A percentile compares a stretch with the other conserved stretches of the same genome.
Conservation (phyloP, 805 yeast species). For the Ogataea naganishii region DNA sequence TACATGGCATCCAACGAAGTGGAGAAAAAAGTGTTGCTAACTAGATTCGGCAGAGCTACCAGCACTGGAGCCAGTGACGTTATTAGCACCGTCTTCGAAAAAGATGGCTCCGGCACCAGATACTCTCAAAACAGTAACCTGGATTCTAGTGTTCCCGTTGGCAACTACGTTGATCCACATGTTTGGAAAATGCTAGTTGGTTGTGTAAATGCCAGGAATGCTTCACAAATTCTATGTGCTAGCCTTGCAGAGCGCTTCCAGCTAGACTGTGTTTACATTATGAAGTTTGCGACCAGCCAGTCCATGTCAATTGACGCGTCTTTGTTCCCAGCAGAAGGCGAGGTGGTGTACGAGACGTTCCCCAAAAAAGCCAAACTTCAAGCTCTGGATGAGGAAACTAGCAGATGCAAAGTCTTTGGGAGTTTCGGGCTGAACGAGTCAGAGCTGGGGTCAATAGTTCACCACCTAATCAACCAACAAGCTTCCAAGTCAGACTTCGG, state of each 20-base stretch:
- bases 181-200: conserved; percentile 28
- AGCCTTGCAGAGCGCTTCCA: conserved; percentile 24
- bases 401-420: conserved; percentile 39
- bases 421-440: conserved; percentile 21
- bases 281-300: conserved; percentile 45
- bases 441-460: conserved; percentile 11
- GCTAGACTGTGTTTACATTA: conserved; percentile 37
- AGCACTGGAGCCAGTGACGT: conserved; percentile 26
- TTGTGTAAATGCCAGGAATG: conserved; percentile 33
- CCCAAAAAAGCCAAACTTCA: conserved; percentile 28
- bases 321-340: conserved; percentile 35
- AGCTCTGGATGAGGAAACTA: conserved; percentile 27
- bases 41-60: conserved; percentile 51
- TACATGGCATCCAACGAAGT: conserved; percentile 1
- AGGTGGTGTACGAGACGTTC: conserved; percentile 36
- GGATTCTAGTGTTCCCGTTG: conserved; percentile 19
- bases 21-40: conserved; percentile 12
- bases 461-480: conserved; percentile 29
- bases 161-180: conserved; percentile 20
- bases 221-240: conserved; percentile 32
- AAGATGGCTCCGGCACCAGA: conserved; percentile 59
- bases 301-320: conserved; percentile 30
- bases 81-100: conserved; percentile 40
- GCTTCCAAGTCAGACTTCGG: conserved; percentile 48
- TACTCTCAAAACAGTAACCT: conserved; percentile 41